Evolutionary conservation across 1,139 yeast species (phyloP), one percentile per base, ranked within the genome.

Genomic region (Meyerozyma athensensis): DNA sequence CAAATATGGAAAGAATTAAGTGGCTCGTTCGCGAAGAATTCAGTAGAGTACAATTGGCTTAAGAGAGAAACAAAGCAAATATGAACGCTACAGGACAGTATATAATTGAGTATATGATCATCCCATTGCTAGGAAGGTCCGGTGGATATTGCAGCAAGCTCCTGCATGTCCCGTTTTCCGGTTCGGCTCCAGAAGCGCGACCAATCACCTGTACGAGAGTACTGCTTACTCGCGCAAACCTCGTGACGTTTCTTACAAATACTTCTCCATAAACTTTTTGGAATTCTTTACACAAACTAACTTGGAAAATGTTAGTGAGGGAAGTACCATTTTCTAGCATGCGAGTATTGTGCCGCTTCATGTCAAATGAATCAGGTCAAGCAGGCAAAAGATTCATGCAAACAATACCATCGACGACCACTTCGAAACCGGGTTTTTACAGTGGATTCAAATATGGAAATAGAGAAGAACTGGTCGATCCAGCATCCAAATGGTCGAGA

Each of bases 21-120:
- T 19, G 66, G 68, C 1, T 54, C 61, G n/a, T 63, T 70, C 40
- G 73, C 67, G 30, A 77, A 74, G 35, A 72, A 69, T 38, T 72
- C 81, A 36, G 52, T 64, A 34, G 79, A 81, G 33, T 75, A 71
- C 52, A 70, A 69, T 37, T 90, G 97, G 96, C 72, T 90, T 49
- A 74, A 72, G 56, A 75, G 81, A 47, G 95, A 86, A 59, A 85
- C 95, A 6, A 26, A 36, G 4, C 38, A 45, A 2, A 18, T 38
- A 6, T 36, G 23, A 17, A 22, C 12, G 14, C 12, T 17, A 5
- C 10, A 23, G 6, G n/a, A 23, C 13, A n/a, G 10, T 23, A 9
- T 12, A 8, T 24, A 12, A 19, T 19, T 8, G 12, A 24, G 28
- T 23, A n/a, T 24, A n/a, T n/a, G n/a, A n/a, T n/a, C n/a, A n/a